Conservation (phyloP, 805 yeast genomes). For the Yarrowia sp. region DNA sequence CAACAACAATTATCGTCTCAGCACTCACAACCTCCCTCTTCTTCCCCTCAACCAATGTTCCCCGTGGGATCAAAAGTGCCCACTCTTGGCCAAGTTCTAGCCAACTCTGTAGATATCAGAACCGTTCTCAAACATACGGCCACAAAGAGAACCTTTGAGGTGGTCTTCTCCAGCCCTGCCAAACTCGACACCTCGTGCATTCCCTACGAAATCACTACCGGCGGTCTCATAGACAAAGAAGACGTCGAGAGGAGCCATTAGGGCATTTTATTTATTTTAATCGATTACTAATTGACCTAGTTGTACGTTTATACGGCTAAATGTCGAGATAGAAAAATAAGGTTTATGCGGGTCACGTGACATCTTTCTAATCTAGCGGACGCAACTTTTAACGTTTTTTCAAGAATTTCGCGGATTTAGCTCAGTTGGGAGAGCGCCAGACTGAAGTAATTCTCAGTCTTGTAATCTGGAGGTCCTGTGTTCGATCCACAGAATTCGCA, state of each 20-base stretch:
- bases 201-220: constrained; percentile 13
- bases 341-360: constrained; percentile 4
- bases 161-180: constrained; percentile 8
- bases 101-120: constrained; percentile 7
- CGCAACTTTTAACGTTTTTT: neutral
- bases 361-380: neutral
- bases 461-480: constrained; percentile 77
- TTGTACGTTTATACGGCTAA: no score
- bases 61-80: constrained; percentile 7
- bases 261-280: neutral
- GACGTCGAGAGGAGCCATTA: neutral
- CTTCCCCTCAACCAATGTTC: neutral
- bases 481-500: constrained; percentile 71
- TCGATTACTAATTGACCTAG: neutral
- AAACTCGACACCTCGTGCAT: constrained; percentile 2
- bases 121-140: constrained; percentile 6
- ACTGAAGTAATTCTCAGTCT: constrained; percentile 46
- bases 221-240: neutral
- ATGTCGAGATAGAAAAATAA: no score
- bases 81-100: constrained; percentile 9
- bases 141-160: constrained; percentile 1
- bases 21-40: neutral
- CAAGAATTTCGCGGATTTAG: constrained; percentile 43
- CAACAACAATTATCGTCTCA: neutral
- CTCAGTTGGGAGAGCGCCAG: constrained; percentile 54